phyloP scores from a whole-genome alignment of 2,329 filamentous ascomycete species.

The Phaeosphaeria sp. region DNA sequence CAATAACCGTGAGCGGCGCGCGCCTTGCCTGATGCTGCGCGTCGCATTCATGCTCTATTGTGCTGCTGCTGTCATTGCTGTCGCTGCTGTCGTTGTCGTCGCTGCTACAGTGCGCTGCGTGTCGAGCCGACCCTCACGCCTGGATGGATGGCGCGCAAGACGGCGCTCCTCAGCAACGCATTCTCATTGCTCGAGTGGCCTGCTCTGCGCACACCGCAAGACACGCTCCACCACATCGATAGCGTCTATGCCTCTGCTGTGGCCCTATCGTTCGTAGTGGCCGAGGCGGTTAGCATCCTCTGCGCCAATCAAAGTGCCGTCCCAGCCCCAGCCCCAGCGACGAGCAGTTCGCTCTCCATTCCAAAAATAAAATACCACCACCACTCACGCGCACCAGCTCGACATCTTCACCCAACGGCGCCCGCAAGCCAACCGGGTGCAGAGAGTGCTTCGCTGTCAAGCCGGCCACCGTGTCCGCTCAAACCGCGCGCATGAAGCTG shows the following conservation, averaged over 20 bases:
- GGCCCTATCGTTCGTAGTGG: slow-evolving; percentile 27
- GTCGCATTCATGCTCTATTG: slow-evolving; percentile 5
- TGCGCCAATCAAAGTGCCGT: slow-evolving; percentile 1
- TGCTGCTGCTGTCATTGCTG: not conserved
- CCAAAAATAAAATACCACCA: slow-evolving; percentile 21
- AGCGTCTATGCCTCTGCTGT: slow-evolving; percentile 29
- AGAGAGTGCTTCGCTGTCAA: not conserved
- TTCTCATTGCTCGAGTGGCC: slow-evolving; percentile 33
- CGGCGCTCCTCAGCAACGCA: slow-evolving; percentile 9
- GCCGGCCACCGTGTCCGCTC: slow-evolving; percentile 1
- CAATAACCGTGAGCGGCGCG: slow-evolving; percentile 14
- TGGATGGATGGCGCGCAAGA: slow-evolving; percentile 11
- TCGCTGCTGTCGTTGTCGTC: not conserved
- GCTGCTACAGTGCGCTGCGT: not conserved
- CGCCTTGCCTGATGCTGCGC: slow-evolving; percentile 28
- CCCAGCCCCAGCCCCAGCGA: slow-evolving; percentile 20
- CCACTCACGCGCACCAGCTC: slow-evolving; percentile 9
- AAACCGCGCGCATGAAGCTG: slow-evolving; percentile 9
- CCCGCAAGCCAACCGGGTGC: not conserved
- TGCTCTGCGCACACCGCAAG: slow-evolving; percentile 32
- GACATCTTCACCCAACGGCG: slow-evolving; percentile 5
- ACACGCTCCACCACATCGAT: slow-evolving; percentile 24
- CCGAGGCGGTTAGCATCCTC: slow-evolving; percentile 25
- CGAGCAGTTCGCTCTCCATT: slow-evolving; percentile 22
- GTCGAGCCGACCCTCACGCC: not conserved